Conservation (phyloP, 2,329 filamentous ascomycete genomes). For the Aspergillus pseudotamarii region DNA sequence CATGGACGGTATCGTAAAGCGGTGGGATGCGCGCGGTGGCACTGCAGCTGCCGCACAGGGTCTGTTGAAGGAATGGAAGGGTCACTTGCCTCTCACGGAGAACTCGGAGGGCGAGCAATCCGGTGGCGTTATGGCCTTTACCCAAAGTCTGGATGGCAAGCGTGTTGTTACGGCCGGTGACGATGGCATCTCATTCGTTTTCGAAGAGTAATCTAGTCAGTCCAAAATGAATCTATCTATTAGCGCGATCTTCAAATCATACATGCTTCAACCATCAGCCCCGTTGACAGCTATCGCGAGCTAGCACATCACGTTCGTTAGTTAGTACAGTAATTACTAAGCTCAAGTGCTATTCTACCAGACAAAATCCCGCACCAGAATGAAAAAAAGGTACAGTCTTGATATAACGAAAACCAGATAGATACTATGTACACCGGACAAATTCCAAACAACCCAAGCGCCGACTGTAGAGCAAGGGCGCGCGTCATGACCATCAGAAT, state of each 20-base stretch:
- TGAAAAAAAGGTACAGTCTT: conserved; percentile 18
- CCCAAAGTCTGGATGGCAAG: conserved; percentile 74
- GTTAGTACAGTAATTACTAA: background rate
- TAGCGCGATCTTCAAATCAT: background rate
- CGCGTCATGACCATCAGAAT: conserved; percentile 19
- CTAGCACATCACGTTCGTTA: background rate
- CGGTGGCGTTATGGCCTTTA: conserved; percentile 87
- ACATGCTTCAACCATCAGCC: background rate
- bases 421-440: conserved; percentile 41
- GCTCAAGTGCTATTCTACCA: background rate
- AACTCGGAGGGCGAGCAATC: conserved; percentile 70
- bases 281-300: background rate
- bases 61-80: conserved; percentile 83
- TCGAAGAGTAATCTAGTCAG: conserved; percentile 39
- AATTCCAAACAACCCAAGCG: conserved; percentile 35
- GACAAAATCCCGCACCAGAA: background rate
- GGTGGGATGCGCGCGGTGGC: conserved; percentile 80
- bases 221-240: conserved; percentile 14
- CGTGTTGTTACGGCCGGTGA: conserved; percentile 88
- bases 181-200: conserved; percentile 60
- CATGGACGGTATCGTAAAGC: conserved; percentile 85
- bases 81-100: conserved; percentile 60
- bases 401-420: conserved; percentile 26
- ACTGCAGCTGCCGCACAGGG: conserved; percentile 69
- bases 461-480: conserved; percentile 26